Evolutionary conservation across 2,329 filamentous ascomycete genomes (phyloP), one percentile per base, ranked within the genome.

Genomic region (Rhynchosporium graminicola): DNA sequence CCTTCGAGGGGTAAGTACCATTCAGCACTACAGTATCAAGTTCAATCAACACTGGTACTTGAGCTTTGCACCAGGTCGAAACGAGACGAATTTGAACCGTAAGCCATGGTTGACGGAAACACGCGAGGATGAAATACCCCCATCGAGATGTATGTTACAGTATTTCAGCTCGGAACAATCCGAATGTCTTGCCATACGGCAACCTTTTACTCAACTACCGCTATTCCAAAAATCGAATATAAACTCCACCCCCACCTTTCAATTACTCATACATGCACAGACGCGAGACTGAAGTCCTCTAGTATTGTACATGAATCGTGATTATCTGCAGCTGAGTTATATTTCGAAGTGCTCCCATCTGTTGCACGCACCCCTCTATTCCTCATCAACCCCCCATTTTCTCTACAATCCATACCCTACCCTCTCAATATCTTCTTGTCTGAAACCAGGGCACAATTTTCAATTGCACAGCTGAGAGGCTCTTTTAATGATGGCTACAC

Each of bases 401-500:
- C 45, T 48, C n/a, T 40, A 13, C 40, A 48, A 28, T 40, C 28
- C 48, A 5, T 13, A 4, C 20, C 9, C 3, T 43, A 26, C 12
- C 29, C 29, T 33, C 33, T 28, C 54, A 20, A 20, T 20, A 20
- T n/a, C 13, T 20, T 47, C 15, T 4, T 13, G 42, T 40, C 29
- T 45, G 43, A 12, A 7, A 12, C 9, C 26, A 40, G 20, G 45
- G 9, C 20, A 58, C 45, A 29, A 6, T 40, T 28, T 12, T 29
- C 26, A 38, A 15, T n/a, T 33, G 33, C 12, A 29, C 48, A 40
- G 10, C 26, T 38, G 26, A 7, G 26, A 48, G 13, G 52, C 26
- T 43, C 33, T 26, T 15, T 10, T 20, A 36, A 63, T 31, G 9
- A 65, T 60, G 60, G 43, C 60, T 26, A 50, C 62, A 28, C 61